A percentile compares a stretch with the other conserved stretches of the same genome.
Evolutionary conservation across 1,284 basidiomycete genomes (phyloP).

Genomic region (Ceratobasidium theobromae): DNA sequence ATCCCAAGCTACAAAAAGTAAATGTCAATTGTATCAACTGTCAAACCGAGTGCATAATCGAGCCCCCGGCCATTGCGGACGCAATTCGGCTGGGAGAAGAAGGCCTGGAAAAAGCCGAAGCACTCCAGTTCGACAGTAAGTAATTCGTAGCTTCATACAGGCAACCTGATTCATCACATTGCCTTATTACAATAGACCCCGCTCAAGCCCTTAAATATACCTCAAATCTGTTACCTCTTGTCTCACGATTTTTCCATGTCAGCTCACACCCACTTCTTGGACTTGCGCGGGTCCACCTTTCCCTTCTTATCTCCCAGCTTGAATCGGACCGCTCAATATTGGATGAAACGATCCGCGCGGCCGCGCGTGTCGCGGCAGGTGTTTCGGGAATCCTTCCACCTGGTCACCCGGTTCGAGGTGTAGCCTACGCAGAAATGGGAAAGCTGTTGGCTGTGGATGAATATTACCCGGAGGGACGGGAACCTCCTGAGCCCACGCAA

Average conservation of each 20-base stretch:
- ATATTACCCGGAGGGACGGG: constrained; percentile 49
- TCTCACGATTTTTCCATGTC: constrained; percentile 54
- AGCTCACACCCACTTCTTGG: constrained; percentile 76
- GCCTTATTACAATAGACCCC: constrained; percentile 52
- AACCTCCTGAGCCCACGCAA: constrained; percentile 24
- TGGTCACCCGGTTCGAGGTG: constrained; percentile 77
- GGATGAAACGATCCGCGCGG: constrained; percentile 64
- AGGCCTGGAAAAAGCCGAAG: constrained; percentile 67
- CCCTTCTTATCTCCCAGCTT: constrained; percentile 61
- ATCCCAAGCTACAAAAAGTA: constrained; percentile 46
- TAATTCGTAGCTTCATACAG: constrained; percentile 19
- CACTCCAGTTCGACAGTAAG: constrained; percentile 58
- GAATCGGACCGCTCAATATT: constrained; percentile 39
- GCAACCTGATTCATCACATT: not conserved
- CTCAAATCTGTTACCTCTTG: constrained; percentile 62
- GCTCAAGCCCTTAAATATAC: constrained; percentile 61
- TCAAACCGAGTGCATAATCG: constrained; percentile 51
- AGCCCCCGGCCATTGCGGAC: constrained; percentile 53
- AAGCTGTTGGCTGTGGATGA: constrained; percentile 76
- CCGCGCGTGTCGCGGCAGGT: constrained; percentile 60
- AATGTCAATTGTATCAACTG: constrained; percentile 62
- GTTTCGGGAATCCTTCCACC: constrained; percentile 55
- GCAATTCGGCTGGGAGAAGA: constrained; percentile 66
- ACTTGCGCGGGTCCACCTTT: constrained; percentile 66
- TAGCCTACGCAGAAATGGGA: constrained; percentile 77